phyloP scores from a whole-genome alignment of 2,329 filamentous ascomycete genomes.

The Sporothrix brunneoviolacea region DNA sequence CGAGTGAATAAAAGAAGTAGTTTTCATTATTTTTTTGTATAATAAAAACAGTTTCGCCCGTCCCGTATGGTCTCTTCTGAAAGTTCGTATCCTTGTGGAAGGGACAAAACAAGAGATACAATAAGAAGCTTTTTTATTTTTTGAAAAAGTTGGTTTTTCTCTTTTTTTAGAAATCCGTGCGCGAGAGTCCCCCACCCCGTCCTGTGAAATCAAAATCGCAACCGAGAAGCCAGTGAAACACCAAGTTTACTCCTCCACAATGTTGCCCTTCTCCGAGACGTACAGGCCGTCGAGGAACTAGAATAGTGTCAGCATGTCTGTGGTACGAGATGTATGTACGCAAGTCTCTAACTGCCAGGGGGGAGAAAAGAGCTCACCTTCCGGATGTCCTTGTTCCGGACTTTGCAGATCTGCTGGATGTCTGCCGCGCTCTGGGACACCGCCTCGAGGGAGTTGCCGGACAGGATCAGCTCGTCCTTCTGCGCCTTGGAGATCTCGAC shows the following conservation, averaged over 20 bases:
- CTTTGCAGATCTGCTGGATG: slow-evolving; percentile 99
- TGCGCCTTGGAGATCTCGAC: slow-evolving; percentile 83
- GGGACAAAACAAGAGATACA: not conserved
- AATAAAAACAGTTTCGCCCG: no score
- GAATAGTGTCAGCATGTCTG: slow-evolving; percentile 22
- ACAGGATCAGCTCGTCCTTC: slow-evolving; percentile 95
- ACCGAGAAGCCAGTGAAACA: slow-evolving; percentile 16
- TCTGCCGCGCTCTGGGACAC: slow-evolving; percentile 98
- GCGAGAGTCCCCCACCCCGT: not conserved
- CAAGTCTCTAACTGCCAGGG: no score
- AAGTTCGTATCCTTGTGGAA: no score
- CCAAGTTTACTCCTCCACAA: slow-evolving; percentile 57
- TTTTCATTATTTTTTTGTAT: no score
- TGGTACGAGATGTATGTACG: no score
- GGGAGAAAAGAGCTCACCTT: slow-evolving; percentile 53
- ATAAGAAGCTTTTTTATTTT: not conserved
- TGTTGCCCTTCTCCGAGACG: slow-evolving; percentile 97
- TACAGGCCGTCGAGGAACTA: slow-evolving; percentile 99
- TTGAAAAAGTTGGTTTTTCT: not conserved
- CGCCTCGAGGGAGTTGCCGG: slow-evolving; percentile 91
- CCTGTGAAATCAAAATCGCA: slow-evolving; percentile 5
- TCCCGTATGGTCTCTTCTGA: no score
- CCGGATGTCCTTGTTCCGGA: slow-evolving; percentile 99
- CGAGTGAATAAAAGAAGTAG: no score
- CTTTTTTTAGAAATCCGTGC: not conserved